Conservation (phyloP, 139 green algal species). For the Closterium sp. region DNA sequence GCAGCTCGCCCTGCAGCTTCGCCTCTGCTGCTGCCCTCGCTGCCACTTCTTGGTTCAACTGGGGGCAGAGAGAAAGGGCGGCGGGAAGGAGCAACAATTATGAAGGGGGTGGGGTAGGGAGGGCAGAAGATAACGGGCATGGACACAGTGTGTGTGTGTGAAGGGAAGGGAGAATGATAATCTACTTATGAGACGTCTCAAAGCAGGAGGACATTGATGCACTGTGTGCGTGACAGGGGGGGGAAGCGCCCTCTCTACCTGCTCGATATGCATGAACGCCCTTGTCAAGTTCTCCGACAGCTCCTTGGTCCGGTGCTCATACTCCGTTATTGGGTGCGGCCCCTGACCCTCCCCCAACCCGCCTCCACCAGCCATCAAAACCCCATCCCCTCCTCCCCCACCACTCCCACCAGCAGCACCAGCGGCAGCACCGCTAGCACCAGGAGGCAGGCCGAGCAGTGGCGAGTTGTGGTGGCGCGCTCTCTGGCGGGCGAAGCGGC, state of each 20-base stretch:
- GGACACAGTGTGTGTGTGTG: too few species aligned
- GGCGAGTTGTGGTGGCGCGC: background rate
- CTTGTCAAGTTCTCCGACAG: background rate
- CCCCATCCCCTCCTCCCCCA: background rate
- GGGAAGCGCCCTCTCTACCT: too few species aligned
- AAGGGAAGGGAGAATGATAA: too few species aligned
- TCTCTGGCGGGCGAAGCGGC: conserved; percentile 58
- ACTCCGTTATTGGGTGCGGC: background rate
- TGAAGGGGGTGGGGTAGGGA: too few species aligned
- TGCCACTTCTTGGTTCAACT: conserved; percentile 32
- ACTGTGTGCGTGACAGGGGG: too few species aligned
- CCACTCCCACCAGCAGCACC: background rate
- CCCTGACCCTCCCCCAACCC: background rate
- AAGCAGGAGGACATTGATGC: too few species aligned
- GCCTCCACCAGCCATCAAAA: background rate
- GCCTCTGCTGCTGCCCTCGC: conserved; percentile 39
- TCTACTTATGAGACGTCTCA: too few species aligned
- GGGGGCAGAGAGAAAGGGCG: background rate
- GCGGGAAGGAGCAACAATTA: too few species aligned
- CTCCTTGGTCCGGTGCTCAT: background rate
- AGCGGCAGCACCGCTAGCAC: background rate
- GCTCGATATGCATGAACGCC: background rate
- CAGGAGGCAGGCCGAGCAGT: background rate
- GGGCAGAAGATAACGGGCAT: too few species aligned
- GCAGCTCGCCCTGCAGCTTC: conserved; percentile 39